Conservation (phyloP, 495 filamentous ascomycete species). For the Annulohypoxylon bovei region DNA sequence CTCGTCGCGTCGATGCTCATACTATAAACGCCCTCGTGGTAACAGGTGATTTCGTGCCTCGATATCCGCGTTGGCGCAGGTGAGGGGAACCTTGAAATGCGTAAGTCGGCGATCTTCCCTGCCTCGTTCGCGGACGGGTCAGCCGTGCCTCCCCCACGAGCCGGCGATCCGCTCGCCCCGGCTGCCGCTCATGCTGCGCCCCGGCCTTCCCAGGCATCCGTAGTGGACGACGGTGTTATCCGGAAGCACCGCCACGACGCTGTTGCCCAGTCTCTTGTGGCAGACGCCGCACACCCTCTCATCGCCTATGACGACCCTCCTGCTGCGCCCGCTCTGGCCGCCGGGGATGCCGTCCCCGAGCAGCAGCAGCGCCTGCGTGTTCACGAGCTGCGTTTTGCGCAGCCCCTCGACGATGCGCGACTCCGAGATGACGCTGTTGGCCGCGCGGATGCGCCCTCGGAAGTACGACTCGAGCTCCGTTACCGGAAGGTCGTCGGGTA, state of each 20-base stretch:
- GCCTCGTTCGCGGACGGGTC: neutral
- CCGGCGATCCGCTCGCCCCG: conserved; percentile 37
- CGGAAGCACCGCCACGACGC: conserved; percentile 74
- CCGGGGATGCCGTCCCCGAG: conserved; percentile 70
- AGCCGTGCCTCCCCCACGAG: conserved; percentile 41
- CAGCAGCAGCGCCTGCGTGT: conserved; percentile 73
- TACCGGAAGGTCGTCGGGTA: conserved; percentile 82
- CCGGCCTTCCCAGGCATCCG: conserved; percentile 67
- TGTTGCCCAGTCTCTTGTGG: conserved; percentile 89
- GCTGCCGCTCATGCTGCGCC: conserved; percentile 38
- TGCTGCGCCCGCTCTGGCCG: conserved; percentile 68
- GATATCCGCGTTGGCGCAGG: neutral
- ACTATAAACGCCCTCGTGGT: conserved; percentile 21
- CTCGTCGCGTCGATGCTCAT: neutral
- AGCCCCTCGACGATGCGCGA: conserved; percentile 77
- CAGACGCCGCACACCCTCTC: conserved; percentile 91
- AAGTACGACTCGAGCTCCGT: conserved; percentile 90
- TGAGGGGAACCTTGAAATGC: neutral
- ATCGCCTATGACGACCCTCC: conserved; percentile 81
- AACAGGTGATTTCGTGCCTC: neutral
- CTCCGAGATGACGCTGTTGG: conserved; percentile 82
- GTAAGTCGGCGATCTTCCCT: neutral
- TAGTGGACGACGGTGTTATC: conserved; percentile 80
- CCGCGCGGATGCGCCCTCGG: conserved; percentile 86
- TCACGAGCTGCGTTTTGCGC: conserved; percentile 75